Conservation (phyloP, 306 rosid genomes). For the Lupinus albus region DNA sequence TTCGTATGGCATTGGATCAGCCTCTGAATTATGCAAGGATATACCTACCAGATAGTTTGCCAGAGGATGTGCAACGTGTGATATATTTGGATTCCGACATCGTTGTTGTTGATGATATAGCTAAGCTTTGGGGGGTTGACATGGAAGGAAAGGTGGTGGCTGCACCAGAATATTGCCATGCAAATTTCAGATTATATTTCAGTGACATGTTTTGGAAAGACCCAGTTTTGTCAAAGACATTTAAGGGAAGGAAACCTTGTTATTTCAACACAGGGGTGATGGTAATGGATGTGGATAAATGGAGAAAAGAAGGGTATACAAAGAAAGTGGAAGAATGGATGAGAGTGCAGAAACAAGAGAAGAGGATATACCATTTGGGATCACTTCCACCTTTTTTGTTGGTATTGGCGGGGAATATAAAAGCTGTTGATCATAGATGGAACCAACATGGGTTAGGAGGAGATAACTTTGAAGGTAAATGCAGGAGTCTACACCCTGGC, state of each 20-base stretch:
- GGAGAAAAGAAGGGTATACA: conserved; percentile 61
- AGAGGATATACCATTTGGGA: conserved; percentile 67
- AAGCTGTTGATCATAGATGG: conserved; percentile 69
- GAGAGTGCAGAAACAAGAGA: conserved; percentile 54
- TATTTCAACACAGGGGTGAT: conserved; percentile 77
- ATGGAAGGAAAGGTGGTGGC: conserved; percentile 68
- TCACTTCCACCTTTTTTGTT: conserved; percentile 71
- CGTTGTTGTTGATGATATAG: conserved; percentile 65
- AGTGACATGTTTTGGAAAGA: conserved; percentile 57
- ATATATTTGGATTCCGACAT: conserved; percentile 70
- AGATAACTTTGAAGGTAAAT: conserved; percentile 68
- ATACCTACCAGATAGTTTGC: conserved; percentile 59
- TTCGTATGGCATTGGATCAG: conserved; percentile 65
- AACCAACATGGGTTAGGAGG: conserved; percentile 82
- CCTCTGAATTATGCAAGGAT: conserved; percentile 70
- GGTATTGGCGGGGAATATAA: conserved; percentile 70
- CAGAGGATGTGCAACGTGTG: conserved; percentile 48
- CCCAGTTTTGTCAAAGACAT: conserved; percentile 39
- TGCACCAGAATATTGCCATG: conserved; percentile 69
- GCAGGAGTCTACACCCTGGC: conserved; percentile 65
- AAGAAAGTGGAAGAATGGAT: conserved; percentile 68
- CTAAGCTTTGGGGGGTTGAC: conserved; percentile 61
- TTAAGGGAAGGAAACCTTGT: conserved; percentile 58
- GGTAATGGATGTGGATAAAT: conserved; percentile 70
- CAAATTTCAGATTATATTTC: conserved; percentile 60